phyloP scores from a whole-genome alignment of 176 grass and related monocot species.

The Bonia amplexicaulis region DNA sequence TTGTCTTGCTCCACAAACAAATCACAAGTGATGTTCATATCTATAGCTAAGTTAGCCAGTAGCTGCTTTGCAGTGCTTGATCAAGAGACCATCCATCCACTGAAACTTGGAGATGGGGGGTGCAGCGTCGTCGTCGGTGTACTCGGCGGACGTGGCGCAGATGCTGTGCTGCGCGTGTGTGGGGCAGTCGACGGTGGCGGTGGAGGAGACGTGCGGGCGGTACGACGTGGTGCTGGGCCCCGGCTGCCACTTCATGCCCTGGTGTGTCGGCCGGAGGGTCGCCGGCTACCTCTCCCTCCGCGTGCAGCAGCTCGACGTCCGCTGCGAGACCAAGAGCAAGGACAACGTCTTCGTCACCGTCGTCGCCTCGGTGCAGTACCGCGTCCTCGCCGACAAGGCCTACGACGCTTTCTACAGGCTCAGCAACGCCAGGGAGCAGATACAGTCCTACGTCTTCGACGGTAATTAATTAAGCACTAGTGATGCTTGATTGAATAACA shows the following conservation, averaged over 20 bases:
- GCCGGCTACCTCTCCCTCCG: constrained; percentile 33
- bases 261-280: constrained; percentile 26
- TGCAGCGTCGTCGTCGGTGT: background rate
- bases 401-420: background rate
- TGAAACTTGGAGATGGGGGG: constrained; percentile 5
- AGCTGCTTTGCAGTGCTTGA: no score
- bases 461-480: no score
- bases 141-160: background rate
- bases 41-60: no score
- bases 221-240: constrained; percentile 25
- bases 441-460: background rate
- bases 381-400: background rate
- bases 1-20: no score
- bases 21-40: no score
- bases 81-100: no score
- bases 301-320: constrained; percentile 36
- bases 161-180: constrained; percentile 21
- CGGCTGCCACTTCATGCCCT: constrained; percentile 40
- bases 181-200: constrained; percentile 32
- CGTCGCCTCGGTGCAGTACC: constrained; percentile 27
- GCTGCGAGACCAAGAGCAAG: constrained; percentile 45
- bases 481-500: no score
- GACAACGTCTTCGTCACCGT: constrained; percentile 57
- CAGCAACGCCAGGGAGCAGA: background rate
- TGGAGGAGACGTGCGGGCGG: constrained; percentile 24